Base-by-base conservation (phyloP, 192 early-diverging fungal genomes). In the Backusella sp. region DNA sequence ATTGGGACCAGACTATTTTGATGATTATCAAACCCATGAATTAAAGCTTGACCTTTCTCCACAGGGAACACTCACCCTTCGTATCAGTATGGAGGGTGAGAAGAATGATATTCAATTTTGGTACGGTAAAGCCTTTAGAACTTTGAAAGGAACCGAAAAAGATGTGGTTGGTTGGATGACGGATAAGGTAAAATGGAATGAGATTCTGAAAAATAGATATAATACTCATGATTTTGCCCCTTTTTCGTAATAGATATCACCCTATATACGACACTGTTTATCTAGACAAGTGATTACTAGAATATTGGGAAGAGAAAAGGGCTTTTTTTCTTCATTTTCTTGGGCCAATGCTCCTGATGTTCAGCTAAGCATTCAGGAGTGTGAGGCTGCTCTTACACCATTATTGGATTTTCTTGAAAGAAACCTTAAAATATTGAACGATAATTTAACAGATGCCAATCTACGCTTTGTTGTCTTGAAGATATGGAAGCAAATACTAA, bases 61-160 rank as follows among this genome's bases (percentile, higher is more conserved):
- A n/a, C 84, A 89, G 44, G 94, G 94, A 1, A 85, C 89, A 30
- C 59, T 95, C 69, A 70, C 90, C 70, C 70, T 95, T 26, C 87
- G 93, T 7, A 85, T 93, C 7, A 94, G 89, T 11, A 91, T 94
- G 86, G 91, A 93, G 71, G 90, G 90, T 32, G 94, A 93, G 79
- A 88, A 88, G 46, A 91, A 94, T 34, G 92, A 93, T 76, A 87
- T 90, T 17, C 92, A 93, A 79, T 95, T 94, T 77, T 94, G 91
- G 85, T 94, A 92, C 73, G 92, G 92, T 49, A 88, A 90, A 75
- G 91, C 92, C 30, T 93, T 93, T 81, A 88, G 93, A 34, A 87
- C 83, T 30, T 70, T 95, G 23, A 88, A 90, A 74, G 85, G 91
- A 44, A 85, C 92, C 36, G 85, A 91, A 76, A 84, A 88, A 26